Evolutionary conservation across 2,329 filamentous ascomycete species (phyloP), one percentile per base, ranked within the genome.

Genomic region (Aspergillus fumigatiaffinis): DNA sequence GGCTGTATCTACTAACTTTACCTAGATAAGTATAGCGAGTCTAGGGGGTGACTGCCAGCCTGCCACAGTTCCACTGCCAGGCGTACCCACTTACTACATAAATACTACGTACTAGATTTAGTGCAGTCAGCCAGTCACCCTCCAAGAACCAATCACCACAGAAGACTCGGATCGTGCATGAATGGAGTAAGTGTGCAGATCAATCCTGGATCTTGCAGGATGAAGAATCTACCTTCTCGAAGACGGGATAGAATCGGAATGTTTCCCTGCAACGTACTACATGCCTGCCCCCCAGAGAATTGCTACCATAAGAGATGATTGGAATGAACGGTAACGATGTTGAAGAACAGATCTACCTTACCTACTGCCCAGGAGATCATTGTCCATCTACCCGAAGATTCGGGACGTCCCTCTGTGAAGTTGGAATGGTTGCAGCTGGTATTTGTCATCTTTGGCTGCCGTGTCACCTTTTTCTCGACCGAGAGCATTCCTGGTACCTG

Each of bases 401-500:
- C n/a, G n/a, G 20, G 21, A 25, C 48, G 49, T 38, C 10, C 28
- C 28, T 29, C 9, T 12, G 28, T 12, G 17, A 57, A 29, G 8
- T 23, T 28, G 51, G 32, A 28, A 17, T 46, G 54, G 50, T 25
- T 50, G 44, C 26, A 44, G 44, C 50, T 48, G 25, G 47, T 47
- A 57, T 57, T 57, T 57, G 55, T 57, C 55, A 57, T 54, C 35
- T 35, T 25, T 21, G 32, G n/a, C 55, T 57, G 55, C 35, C 35
- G 51, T 53, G 47, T 57, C 50, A 51, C 54, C 41, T 28, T 21
- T 20, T 9, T n/a, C 21, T n/a, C 21, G n/a, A 44, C 41, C 44
- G 5, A 25, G 5, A 25, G 20, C 20, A 23, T 47, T 47, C 44
- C 44, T 47, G 44, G 44, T 47, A 47, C 44, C 21, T 47, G 44